These are phyloP conservation scores for Fusarium pseudocircinatum DNA, from an alignment of 2,329 filamentous ascomycete genomes.

Conservation along the genomic window DNA sequence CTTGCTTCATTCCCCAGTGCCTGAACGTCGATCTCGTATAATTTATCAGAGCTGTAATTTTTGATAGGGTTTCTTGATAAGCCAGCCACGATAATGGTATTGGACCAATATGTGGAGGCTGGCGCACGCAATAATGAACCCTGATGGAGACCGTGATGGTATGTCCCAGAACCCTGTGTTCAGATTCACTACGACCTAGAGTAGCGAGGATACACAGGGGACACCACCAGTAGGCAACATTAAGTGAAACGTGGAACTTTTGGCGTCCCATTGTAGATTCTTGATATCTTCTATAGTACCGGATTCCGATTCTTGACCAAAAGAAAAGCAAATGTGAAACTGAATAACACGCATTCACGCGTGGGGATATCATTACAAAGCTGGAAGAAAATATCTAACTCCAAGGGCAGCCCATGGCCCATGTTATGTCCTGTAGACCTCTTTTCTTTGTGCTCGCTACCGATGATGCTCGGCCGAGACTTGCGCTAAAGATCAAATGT, in stretches of 20 bases:
- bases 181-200: neutral
- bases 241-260: neutral
- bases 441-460: constrained; percentile 28
- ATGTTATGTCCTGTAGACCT: constrained; percentile 34
- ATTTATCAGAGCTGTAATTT: neutral
- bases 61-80: neutral
- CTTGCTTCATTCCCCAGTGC: neutral
- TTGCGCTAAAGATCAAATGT: constrained; percentile 32
- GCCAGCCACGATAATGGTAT: constrained; percentile 6
- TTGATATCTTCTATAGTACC: constrained; percentile 27
- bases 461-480: constrained; percentile 10
- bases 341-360: constrained; percentile 24
- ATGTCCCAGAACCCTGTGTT: neutral
- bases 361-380: constrained; percentile 42
- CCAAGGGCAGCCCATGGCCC: constrained; percentile 31
- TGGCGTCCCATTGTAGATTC: constrained; percentile 11
- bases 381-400: constrained; percentile 27
- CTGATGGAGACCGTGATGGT: neutral
- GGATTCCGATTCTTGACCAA: neutral
- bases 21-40: neutral
- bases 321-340: constrained; percentile 30
- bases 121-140: constrained; percentile 8
- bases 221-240: neutral
- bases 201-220: neutral
- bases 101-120: constrained; percentile 12